phyloP scores from a whole-genome alignment of 441 rosid genomes.

The Omphalea diandra region DNA sequence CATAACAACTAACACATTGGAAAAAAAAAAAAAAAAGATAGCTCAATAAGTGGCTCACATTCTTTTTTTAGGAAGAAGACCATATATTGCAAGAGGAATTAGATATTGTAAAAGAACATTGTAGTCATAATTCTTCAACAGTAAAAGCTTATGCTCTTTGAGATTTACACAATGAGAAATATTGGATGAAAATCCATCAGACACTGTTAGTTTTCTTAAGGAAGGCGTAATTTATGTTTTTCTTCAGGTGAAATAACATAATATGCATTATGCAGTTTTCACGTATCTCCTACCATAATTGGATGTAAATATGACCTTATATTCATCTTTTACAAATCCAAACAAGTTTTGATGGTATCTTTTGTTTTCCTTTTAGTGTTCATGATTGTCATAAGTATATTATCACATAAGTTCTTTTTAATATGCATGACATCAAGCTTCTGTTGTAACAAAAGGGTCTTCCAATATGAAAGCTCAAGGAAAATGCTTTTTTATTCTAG shows the following conservation, averaged over 20 bases:
- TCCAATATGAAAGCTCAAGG: too few species aligned
- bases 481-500: too few species aligned
- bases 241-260: too few species aligned
- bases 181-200: background rate
- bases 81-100: background rate
- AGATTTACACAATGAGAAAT: background rate
- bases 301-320: background rate
- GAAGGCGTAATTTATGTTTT: too few species aligned
- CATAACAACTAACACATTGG: background rate
- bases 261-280: background rate
- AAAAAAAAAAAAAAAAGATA: background rate
- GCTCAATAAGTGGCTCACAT: background rate
- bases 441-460: too few species aligned
- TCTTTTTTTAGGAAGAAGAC: background rate
- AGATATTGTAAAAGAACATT: background rate
- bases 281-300: background rate
- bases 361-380: too few species aligned
- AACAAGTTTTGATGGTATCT: background rate
- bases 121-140: background rate
- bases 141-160: background rate
- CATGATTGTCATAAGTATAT: background rate
- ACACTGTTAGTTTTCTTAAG: background rate
- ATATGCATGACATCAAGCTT: too few species aligned
- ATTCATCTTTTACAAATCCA: background rate
- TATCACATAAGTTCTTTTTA: too few species aligned